phyloP scores from a whole-genome alignment of 1,284 basidiomycete genomes.

The Cutaneotrichosporon mucoides region DNA sequence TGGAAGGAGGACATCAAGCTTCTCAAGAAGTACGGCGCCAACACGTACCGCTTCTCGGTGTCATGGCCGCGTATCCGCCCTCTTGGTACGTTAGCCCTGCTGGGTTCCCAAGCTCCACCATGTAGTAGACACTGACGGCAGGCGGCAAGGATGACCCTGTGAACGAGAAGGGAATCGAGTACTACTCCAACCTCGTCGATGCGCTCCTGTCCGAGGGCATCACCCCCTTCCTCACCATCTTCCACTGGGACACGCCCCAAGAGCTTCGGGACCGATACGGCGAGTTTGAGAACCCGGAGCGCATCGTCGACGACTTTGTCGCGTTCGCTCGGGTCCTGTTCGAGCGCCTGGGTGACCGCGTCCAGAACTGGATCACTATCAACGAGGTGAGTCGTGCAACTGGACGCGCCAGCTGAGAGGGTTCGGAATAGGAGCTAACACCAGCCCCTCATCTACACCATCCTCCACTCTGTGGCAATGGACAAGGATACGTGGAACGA shows the following conservation, averaged over 20 bases:
- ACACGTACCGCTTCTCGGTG: slow-evolving; percentile 60
- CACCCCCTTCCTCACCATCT: slow-evolving; percentile 33
- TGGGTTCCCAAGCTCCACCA: too few species aligned
- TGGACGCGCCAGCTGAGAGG: too few species aligned
- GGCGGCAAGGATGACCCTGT: slow-evolving; percentile 60
- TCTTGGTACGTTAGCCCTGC: slow-evolving; percentile 45
- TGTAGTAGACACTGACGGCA: slow-evolving; percentile 8
- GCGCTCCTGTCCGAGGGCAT: slow-evolving; percentile 57
- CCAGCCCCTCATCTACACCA: slow-evolving; percentile 27
- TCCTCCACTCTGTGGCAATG: slow-evolving; percentile 4
- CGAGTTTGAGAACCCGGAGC: slow-evolving; percentile 54
- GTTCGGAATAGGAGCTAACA: too few species aligned
- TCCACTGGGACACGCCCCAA: slow-evolving; percentile 65
- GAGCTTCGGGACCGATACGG: slow-evolving; percentile 64
- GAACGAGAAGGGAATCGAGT: slow-evolving; percentile 63
- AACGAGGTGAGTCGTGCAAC: slow-evolving; percentile 27
- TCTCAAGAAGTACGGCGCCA: slow-evolving; percentile 57
- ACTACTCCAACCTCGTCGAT: slow-evolving; percentile 56
- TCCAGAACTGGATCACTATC: slow-evolving; percentile 61
- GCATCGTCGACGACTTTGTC: slow-evolving; percentile 57
- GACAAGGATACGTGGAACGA: slow-evolving; percentile 7
- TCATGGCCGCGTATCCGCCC: slow-evolving; percentile 68
- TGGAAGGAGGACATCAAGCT: slow-evolving; percentile 66
- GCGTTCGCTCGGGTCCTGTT: slow-evolving; percentile 66
- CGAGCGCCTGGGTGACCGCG: slow-evolving; percentile 64